A percentile compares a stretch with the other conserved stretches of the same genome.
These are phyloP conservation scores for Coelastrella sp. DNA, from an alignment of 139 green algal species.

Conservation along the genomic window DNA sequence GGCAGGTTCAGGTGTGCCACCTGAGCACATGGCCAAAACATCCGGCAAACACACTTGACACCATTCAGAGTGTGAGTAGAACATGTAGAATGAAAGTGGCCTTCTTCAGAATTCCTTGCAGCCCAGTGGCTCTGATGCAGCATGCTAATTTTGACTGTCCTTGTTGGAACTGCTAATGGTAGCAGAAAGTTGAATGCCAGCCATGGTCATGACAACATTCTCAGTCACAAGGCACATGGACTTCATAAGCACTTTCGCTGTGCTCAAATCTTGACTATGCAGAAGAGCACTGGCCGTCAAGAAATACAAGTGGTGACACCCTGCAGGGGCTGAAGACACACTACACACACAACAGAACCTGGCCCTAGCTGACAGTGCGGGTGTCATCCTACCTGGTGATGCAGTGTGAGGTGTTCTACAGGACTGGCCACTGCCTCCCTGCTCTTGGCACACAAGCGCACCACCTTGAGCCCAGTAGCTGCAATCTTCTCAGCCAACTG, in stretches of 20 bases:
- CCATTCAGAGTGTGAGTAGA: background rate
- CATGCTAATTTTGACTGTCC: too few species aligned
- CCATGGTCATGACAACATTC: too few species aligned
- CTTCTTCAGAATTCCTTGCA: too few species aligned
- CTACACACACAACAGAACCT: too few species aligned
- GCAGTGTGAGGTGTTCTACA: constrained; percentile 96
- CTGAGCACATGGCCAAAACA: constrained; percentile 43
- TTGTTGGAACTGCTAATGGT: too few species aligned
- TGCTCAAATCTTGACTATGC: too few species aligned
- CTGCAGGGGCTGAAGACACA: background rate
- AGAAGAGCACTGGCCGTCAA: background rate
- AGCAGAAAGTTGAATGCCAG: too few species aligned
- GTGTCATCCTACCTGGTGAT: constrained; percentile 50
- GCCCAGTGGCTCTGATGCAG: too few species aligned
- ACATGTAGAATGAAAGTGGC: background rate
- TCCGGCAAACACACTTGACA: background rate
- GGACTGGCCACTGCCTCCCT: constrained; percentile 85
- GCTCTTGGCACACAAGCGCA: constrained; percentile 91
- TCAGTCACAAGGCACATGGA: too few species aligned
- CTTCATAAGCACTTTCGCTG: too few species aligned
- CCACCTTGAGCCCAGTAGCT: constrained; percentile 93
- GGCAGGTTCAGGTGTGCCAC: constrained; percentile 86
- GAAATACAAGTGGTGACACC: background rate
- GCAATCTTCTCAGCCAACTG: constrained; percentile 96
- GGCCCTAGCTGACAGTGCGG: too few species aligned